Percentiles rank a stretch among this genome's conserved stretches.
These are phyloP conservation scores for Cytospora piceicola DNA, from an alignment of 2,329 filamentous ascomycete genomes.

Conservation along the genomic window DNA sequence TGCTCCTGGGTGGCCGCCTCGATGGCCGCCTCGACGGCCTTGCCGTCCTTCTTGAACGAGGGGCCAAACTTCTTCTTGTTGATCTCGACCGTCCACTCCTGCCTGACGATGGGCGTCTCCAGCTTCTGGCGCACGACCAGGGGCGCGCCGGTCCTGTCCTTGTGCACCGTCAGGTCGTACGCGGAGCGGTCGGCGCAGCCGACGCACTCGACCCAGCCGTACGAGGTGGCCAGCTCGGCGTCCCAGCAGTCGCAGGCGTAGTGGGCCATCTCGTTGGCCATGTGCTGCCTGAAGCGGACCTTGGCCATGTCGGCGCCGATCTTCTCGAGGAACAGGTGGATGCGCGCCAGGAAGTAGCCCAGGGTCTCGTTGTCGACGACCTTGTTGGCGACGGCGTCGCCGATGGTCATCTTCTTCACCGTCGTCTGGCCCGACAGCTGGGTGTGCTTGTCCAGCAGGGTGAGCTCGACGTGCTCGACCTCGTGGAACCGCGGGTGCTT, in stretches of 20 bases:
- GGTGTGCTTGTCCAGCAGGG: constrained; percentile 80
- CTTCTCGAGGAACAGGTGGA: constrained; percentile 86
- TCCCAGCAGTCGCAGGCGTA: constrained; percentile 99
- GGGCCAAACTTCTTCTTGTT: constrained; percentile 97
- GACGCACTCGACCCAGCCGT: constrained; percentile 98
- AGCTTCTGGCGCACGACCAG: constrained; percentile 83
- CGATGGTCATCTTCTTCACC: constrained; percentile 74
- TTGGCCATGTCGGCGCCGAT: constrained; percentile 87
- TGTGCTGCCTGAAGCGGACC: constrained; percentile 95
- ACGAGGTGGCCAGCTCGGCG: constrained; percentile 86
- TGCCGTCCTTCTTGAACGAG: constrained; percentile 92
- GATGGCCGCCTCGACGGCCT: constrained; percentile 79
- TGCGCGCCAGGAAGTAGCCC: constrained; percentile 94
- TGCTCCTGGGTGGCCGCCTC: constrained; percentile 72
- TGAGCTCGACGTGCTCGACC: constrained; percentile 80
- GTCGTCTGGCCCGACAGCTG: constrained; percentile 86
- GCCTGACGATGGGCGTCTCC: constrained; percentile 75
- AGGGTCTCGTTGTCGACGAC: constrained; percentile 97
- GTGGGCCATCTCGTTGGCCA: constrained; percentile 79
- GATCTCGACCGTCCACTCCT: constrained; percentile 86
- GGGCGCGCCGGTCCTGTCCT: constrained; percentile 86
- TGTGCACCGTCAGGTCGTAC: constrained; percentile 90
- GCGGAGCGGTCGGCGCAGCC: constrained; percentile 95
- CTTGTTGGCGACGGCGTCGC: constrained; percentile 79
- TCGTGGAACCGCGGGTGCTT: constrained; percentile 88